Evolutionary conservation across 2,329 filamentous ascomycete species (phyloP).

Genomic region (Venturia aucupariae): DNA sequence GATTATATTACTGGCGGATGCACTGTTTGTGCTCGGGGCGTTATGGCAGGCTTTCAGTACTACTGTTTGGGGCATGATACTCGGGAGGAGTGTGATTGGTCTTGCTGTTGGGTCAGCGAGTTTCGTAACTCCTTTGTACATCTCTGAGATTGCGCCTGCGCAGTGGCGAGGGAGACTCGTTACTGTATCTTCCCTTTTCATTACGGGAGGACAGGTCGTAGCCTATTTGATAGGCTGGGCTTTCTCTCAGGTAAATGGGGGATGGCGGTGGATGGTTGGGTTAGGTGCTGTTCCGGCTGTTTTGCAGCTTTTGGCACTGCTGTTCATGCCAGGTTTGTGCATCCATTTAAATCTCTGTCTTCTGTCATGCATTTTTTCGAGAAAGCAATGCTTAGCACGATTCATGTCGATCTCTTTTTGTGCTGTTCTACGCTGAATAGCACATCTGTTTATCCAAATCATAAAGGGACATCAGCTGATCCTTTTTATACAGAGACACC

Average conservation of each 20-base stretch:
- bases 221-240: slow-evolving; percentile 79
- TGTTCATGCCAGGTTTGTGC: slow-evolving; percentile 51
- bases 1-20: slow-evolving; percentile 55
- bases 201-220: slow-evolving; percentile 80
- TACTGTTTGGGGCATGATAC: slow-evolving; percentile 55
- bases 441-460: background rate
- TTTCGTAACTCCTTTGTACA: slow-evolving; percentile 80
- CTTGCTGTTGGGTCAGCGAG: slow-evolving; percentile 66
- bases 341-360: background rate
- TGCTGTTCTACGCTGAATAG: too few relatives aligned
- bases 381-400: background rate
- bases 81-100: slow-evolving; percentile 60
- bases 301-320: slow-evolving; percentile 58
- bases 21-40: slow-evolving; percentile 61
- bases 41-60: slow-evolving; percentile 51
- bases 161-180: slow-evolving; percentile 69
- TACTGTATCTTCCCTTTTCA: slow-evolving; percentile 71
- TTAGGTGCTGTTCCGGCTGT: slow-evolving; percentile 69
- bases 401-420: background rate
- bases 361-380: background rate
- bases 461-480: background rate
- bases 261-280: slow-evolving; percentile 90
- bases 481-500: slow-evolving; percentile 55
- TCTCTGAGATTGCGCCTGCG: slow-evolving; percentile 75
- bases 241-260: slow-evolving; percentile 49